Percentiles rank a stretch among this genome's conserved stretches.
phyloP scores from a whole-genome alignment of 2,329 filamentous ascomycete genomes.

The Colletotrichum salicis region DNA sequence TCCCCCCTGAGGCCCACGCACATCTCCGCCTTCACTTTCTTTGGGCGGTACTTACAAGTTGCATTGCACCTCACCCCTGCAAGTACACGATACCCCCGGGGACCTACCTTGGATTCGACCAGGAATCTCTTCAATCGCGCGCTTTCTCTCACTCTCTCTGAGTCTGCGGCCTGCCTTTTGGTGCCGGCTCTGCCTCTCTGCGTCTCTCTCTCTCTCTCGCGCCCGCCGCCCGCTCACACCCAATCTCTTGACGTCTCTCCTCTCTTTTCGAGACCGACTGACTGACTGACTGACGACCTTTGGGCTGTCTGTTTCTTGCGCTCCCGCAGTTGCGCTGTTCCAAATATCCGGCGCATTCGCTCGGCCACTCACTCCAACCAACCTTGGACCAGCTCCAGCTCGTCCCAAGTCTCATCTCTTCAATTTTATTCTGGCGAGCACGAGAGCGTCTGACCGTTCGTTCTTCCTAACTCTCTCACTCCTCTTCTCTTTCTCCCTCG shows the following conservation, averaged over 20 bases:
- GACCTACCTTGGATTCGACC: conserved; percentile 10
- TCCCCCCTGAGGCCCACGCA: conserved; percentile 29
- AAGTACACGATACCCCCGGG: conserved; percentile 31
- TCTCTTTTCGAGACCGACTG: neutral
- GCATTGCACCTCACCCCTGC: conserved; percentile 28
- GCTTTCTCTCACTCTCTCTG: neutral
- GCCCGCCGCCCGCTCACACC: neutral
- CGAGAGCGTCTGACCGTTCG: conserved; percentile 28
- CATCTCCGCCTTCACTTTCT: conserved; percentile 34
- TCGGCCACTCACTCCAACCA: conserved; percentile 10
- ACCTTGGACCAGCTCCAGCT: conserved; percentile 26
- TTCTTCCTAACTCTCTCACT: conserved; percentile 16
- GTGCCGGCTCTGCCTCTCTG: neutral
- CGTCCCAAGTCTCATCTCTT: conserved; percentile 40
- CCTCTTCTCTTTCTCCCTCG: conserved; percentile 17
- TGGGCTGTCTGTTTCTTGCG: conserved; percentile 17
- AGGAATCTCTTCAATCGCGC: neutral
- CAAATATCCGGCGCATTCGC: conserved; percentile 24
- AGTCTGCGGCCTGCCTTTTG: neutral
- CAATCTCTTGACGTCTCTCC: conserved; percentile 1
- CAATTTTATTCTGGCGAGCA: conserved; percentile 37
- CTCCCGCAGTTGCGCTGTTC: conserved; percentile 27
- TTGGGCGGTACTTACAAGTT: conserved; percentile 32
- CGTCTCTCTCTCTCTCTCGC: neutral
- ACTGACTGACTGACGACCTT: neutral